Evolutionary conservation across 139 green algal genomes (phyloP).

Genomic region (Micromonas commoda): DNA sequence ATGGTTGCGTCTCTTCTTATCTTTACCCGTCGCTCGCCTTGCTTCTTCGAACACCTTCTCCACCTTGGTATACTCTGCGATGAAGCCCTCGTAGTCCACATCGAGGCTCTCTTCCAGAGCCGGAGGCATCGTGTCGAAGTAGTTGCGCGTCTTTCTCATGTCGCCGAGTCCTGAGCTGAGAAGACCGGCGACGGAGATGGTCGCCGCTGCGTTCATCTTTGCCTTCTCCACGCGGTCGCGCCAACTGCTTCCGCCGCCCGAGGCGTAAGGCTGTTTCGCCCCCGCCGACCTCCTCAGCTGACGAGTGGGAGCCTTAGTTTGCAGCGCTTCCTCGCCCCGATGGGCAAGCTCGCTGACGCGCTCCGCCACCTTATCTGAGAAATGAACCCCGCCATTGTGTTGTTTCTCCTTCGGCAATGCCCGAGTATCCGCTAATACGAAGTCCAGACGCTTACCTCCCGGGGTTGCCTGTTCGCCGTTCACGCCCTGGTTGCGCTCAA

Average conservation of each 20-base stretch:
- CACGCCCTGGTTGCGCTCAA: too few species aligned
- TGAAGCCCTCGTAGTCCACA: not conserved
- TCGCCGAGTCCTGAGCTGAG: not conserved
- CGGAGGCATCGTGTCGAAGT: not conserved
- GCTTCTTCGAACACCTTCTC: not conserved
- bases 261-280: not conserved
- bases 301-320: not conserved
- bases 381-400: too few species aligned
- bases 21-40: too few species aligned
- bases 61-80: not conserved
- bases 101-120: not conserved
- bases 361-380: not conserved
- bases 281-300: not conserved
- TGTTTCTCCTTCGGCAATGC: too few species aligned
- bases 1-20: too few species aligned
- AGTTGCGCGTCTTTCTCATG: not conserved
- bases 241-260: not conserved
- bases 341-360: not conserved
- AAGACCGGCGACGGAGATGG: not conserved
- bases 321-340: not conserved
- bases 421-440: not conserved
- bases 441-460: not conserved
- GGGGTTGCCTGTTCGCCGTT: too few species aligned
- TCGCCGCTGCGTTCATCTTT: not conserved
- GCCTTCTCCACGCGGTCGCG: not conserved